Percentiles rank a stretch among this genome's conserved stretches.
Conservation (phyloP, 768 basidiomycete genomes). For the Xerocomellus dryophilus region DNA sequence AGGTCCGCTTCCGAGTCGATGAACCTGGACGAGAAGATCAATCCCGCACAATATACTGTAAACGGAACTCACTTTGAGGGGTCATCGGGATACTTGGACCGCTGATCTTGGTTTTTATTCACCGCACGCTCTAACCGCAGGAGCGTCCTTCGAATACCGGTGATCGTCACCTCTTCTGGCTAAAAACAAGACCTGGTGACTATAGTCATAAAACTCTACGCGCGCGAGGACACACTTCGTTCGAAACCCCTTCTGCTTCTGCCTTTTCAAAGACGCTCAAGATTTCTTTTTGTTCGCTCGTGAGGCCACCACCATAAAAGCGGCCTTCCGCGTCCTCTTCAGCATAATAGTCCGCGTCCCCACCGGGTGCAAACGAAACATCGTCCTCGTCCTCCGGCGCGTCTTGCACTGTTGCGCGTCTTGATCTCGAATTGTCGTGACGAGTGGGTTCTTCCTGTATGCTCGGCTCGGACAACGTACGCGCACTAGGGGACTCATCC, state of each 20-base stretch:
- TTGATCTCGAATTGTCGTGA: conserved; percentile 28
- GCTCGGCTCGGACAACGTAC: conserved; percentile 4
- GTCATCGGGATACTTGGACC: conserved; percentile 92
- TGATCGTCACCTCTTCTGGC: conserved; percentile 67
- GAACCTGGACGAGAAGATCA: conserved; percentile 57
- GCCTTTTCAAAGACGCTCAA: conserved; percentile 88
- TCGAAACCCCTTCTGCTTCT: conserved; percentile 57
- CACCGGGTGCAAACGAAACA: conserved; percentile 73
- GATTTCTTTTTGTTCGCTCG: conserved; percentile 91
- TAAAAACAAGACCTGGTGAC: conserved; percentile 27
- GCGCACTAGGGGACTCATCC: conserved; percentile 34
- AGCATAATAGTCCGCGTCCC: conserved; percentile 84
- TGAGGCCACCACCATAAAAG: conserved; percentile 93
- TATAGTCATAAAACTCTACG: not conserved
- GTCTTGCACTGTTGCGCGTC: conserved; percentile 60
- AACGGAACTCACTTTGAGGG: conserved; percentile 69
- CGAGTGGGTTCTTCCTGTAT: conserved; percentile 6
- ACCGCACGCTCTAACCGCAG: conserved; percentile 83
- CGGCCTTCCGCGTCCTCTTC: conserved; percentile 93
- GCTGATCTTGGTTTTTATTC: conserved; percentile 93
- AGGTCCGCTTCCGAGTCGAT: conserved; percentile 98
- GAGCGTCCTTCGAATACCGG: conserved; percentile 68
- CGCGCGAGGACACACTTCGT: conserved; percentile 54
- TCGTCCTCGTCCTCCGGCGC: conserved; percentile 32
- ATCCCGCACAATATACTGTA: not conserved